A percentile compares a stretch with the other conserved stretches of the same genome.
phyloP scores from a whole-genome alignment of 2,329 filamentous ascomycete genomes.

The Xylaria sp. region DNA sequence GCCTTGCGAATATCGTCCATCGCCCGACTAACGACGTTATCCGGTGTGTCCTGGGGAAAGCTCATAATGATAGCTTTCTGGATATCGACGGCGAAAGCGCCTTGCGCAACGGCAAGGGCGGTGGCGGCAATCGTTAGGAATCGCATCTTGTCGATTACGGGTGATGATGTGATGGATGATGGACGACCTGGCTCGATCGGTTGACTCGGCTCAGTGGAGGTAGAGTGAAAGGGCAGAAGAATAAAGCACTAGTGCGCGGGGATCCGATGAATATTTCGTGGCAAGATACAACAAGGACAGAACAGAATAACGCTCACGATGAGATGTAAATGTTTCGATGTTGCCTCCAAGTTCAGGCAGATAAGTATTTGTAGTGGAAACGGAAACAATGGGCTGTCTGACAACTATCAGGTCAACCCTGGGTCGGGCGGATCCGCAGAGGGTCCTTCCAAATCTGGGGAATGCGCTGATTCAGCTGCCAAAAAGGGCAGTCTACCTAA shows the following conservation, averaged over 20 bases:
- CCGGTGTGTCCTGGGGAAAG: conserved; percentile 76
- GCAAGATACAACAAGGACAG: not conserved
- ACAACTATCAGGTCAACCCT: conserved; percentile 24
- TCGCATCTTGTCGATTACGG: conserved; percentile 67
- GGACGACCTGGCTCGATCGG: conserved; percentile 25
- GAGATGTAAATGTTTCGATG: conserved; percentile 11
- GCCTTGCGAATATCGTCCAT: conserved; percentile 76
- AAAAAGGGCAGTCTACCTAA: not conserved
- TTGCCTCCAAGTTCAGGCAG: conserved; percentile 18
- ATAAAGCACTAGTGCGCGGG: not conserved
- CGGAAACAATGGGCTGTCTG: conserved; percentile 11
- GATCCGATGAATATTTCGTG: not conserved
- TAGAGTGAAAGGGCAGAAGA: not conserved
- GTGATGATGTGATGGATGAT: conserved; percentile 20
- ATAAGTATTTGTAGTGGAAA: not conserved
- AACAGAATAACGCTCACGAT: not conserved
- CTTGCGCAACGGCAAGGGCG: conserved; percentile 67
- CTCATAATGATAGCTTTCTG: conserved; percentile 82
- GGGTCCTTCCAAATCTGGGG: conserved; percentile 32
- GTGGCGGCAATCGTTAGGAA: conserved; percentile 64
- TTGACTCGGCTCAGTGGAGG: not conserved
- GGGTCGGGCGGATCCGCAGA: conserved; percentile 10
- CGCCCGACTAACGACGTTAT: conserved; percentile 74
- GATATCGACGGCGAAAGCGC: conserved; percentile 70
- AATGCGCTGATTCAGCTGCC: conserved; percentile 10